These are phyloP conservation scores for Gossypium laxum DNA, from an alignment of 441 rosid species.

Conservation along the genomic window DNA sequence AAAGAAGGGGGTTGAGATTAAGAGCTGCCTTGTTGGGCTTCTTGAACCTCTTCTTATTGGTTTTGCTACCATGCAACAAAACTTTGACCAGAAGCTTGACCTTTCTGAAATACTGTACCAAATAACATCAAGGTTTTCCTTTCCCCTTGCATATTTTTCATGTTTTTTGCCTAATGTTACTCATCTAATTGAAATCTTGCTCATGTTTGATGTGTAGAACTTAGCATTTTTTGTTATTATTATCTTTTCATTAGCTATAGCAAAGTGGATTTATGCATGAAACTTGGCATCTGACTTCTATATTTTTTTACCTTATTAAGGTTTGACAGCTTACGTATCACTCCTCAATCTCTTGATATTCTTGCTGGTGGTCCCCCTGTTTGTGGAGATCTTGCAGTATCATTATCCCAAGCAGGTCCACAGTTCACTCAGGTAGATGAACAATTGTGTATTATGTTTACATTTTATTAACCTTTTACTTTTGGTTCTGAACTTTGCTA, in stretches of 20 bases:
- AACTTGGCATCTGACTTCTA: conserved; percentile 23
- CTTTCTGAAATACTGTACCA: conserved; percentile 86
- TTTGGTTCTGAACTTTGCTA: conserved; percentile 25
- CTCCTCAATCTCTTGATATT: conserved; percentile 91
- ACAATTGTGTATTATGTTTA: conserved; percentile 13
- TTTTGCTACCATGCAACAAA: conserved; percentile 93
- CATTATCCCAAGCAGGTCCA: conserved; percentile 93
- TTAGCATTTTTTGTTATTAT: background rate
- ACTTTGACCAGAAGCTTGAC: conserved; percentile 87
- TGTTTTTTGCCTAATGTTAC: background rate
- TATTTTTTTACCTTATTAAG: conserved; percentile 34
- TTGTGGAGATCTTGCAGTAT: conserved; percentile 96
- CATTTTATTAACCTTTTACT: conserved; percentile 11
- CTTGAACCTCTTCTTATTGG: conserved; percentile 97
- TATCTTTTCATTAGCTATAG: conserved; percentile 7
- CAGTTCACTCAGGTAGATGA: conserved; percentile 86
- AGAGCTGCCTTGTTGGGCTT: conserved; percentile 91
- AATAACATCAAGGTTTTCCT: conserved; percentile 77
- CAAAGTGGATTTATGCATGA: conserved; percentile 8
- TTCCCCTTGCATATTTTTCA: conserved; percentile 8
- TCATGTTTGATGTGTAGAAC: background rate
- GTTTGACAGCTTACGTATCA: conserved; percentile 91
- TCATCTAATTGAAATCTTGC: background rate
- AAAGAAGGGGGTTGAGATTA: conserved; percentile 78
- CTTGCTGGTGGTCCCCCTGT: conserved; percentile 85